Evolutionary conservation across 2,329 filamentous ascomycete genomes (phyloP), one percentile per base, ranked within the genome.

Genomic region (Chrysoporthe austroafricana): DNA sequence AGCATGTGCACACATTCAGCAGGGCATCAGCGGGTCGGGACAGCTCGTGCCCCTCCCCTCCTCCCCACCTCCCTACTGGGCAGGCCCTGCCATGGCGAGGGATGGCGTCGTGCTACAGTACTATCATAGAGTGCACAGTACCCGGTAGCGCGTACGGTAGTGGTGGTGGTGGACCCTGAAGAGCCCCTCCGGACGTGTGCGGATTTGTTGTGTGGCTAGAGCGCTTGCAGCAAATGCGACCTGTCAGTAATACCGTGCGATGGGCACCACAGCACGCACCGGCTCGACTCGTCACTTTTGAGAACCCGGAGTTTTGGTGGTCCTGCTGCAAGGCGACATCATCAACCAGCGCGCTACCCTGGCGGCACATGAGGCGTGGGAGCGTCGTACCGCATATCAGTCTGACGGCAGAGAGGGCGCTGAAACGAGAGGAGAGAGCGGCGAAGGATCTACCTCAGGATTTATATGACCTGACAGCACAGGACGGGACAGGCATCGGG

Each of bases 281-380:
- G 36, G 9, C 36, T 39, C 36, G 36, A 39, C 36, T 39, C 36
- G 36, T 39, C 36, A 39, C 36, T 9, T 39, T 5, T 7, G 18
- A 43, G 48, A 46, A 32, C 48, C 34, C 39, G 57, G 58, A 61
- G n/a, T 48, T 13, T 18, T 32, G 26, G 26, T 26, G 26, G 26
- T 26, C 26, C 26, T 18, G 58, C 62, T 64, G 54, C 66, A 60
- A 60, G 52, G 61, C 62, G 66, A 67, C 66, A 67, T 67, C 66
- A 67, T 67, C 48, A 39, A 39, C 32, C 66, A 64, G 58, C 44
- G 36, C 26, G 61, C 21, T 36, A 8, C 48, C 26, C 26, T 26
- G 26, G 26, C 26, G 2, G 26, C 48, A 52, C 21, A 26, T 4
- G 48, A 26, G n/a, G 21, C 48, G 14, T 52, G 36, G 36, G 36